phyloP scores from a whole-genome alignment of 2,329 filamentous ascomycete genomes.

The Aspergillus sp. region DNA sequence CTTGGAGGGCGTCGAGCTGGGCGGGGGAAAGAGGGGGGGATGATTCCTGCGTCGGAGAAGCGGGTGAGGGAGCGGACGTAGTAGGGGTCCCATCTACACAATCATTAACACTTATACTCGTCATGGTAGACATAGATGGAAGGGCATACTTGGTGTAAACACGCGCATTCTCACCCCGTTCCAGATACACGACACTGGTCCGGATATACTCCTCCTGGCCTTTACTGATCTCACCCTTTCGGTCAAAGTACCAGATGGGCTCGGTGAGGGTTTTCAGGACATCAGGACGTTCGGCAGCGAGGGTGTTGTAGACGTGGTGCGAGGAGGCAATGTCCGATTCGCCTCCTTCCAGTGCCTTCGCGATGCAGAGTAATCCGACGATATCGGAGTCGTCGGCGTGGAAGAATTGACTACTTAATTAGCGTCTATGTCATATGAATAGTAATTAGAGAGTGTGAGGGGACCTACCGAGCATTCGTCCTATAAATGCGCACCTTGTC shows the following conservation, averaged over 20 bases:
- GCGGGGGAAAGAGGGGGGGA: constrained; percentile 65
- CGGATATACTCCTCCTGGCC: constrained; percentile 73
- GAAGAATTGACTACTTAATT: constrained; percentile 63
- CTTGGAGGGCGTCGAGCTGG: constrained; percentile 62
- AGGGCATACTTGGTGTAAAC: constrained; percentile 63
- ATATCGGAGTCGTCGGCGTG: constrained; percentile 79
- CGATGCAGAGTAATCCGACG: constrained; percentile 77
- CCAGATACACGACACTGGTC: constrained; percentile 70
- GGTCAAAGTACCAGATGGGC: constrained; percentile 88
- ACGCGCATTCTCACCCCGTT: constrained; percentile 60
- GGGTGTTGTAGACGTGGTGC: constrained; percentile 76
- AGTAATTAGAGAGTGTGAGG: background rate
- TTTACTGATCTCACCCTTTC: constrained; percentile 74
- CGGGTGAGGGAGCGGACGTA: constrained; percentile 71
- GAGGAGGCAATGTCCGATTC: constrained; percentile 77
- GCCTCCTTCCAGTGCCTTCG: constrained; percentile 73
- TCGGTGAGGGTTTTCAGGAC: constrained; percentile 69
- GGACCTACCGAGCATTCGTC: constrained; percentile 62
- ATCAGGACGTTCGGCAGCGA: constrained; percentile 71
- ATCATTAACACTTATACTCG: background rate
- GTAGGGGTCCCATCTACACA: constrained; percentile 73
- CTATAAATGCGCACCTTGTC: constrained; percentile 87
- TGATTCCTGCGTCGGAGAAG: constrained; percentile 67
- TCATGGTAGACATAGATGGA: background rate
- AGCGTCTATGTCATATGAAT: background rate